Evolutionary conservation across 768 basidiomycete species (phyloP).

Genomic region (Lentinula detonsa): DNA sequence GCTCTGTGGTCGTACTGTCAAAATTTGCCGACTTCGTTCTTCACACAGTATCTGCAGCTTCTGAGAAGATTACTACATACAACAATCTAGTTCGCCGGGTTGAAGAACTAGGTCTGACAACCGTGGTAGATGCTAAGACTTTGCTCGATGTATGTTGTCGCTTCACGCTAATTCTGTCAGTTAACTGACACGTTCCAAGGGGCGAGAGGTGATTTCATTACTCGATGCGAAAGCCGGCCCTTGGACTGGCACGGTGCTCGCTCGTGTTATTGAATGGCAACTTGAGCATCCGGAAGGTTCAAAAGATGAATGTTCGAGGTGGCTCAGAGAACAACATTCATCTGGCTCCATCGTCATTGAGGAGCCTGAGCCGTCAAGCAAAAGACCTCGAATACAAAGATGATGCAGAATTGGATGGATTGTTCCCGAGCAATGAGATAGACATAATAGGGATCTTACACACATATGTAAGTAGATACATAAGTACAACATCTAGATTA

Average conservation of each 20-base stretch:
- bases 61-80: conserved; percentile 49
- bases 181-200: conserved; percentile 38
- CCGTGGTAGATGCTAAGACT: conserved; percentile 61
- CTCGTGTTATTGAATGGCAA: conserved; percentile 80
- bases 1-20: conserved; percentile 9
- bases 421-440: not conserved
- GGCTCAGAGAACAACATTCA: conserved; percentile 55
- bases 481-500: not conserved
- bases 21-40: conserved; percentile 8
- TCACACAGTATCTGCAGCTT: conserved; percentile 35
- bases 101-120: conserved; percentile 54
- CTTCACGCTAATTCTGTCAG: not conserved
- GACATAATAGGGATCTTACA: not conserved
- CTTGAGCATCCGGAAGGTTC: conserved; percentile 65
- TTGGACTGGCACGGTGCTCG: conserved; percentile 60
- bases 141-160: conserved; percentile 65
- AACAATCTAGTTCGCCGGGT: conserved; percentile 57
- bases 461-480: not conserved
- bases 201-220: conserved; percentile 52
- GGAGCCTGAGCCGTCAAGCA: conserved; percentile 27
- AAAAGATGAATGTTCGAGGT: conserved; percentile 61
- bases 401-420: not conserved
- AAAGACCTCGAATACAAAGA: conserved; percentile 31
- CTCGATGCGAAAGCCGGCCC: conserved; percentile 61
- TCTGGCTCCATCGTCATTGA: conserved; percentile 36